Percentiles rank a stretch among this genome's conserved stretches.
Evolutionary conservation across 2,329 filamentous ascomycete genomes (phyloP).

Genomic region (Graphilbum sp.): DNA sequence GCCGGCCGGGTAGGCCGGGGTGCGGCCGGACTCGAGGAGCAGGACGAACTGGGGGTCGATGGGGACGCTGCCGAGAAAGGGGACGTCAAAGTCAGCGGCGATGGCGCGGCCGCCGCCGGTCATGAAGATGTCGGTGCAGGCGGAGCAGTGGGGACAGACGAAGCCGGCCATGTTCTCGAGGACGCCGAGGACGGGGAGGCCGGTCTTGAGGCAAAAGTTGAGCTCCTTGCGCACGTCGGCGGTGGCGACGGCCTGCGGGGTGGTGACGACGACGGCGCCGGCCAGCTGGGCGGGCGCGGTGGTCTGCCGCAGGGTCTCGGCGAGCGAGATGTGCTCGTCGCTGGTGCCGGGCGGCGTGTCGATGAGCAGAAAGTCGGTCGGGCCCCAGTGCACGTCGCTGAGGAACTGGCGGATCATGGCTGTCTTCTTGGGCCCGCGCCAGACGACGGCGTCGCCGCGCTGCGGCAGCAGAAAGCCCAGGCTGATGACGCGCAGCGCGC

Average conservation of each 20-base stretch:
- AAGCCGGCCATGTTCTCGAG: constrained; percentile 95
- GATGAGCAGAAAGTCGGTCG: constrained; percentile 81
- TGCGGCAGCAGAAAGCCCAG: constrained; percentile 76
- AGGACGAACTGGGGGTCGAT: constrained; percentile 87
- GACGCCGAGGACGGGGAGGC: constrained; percentile 66
- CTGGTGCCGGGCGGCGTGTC: constrained; percentile 94
- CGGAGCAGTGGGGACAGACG: constrained; percentile 62
- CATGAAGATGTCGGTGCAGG: constrained; percentile 88
- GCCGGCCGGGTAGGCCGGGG: constrained; percentile 53
- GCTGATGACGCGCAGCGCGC: constrained; percentile 70
- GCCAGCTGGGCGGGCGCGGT: constrained; percentile 52
- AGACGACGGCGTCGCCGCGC: constrained; percentile 83
- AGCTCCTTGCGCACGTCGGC: constrained; percentile 90
- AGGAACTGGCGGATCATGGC: constrained; percentile 97
- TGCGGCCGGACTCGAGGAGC: constrained; percentile 58
- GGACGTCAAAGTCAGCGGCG: constrained; percentile 71
- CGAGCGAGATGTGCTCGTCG: constrained; percentile 91
- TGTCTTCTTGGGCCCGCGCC: constrained; percentile 96
- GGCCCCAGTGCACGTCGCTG: constrained; percentile 75
- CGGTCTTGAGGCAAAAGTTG: constrained; percentile 80
- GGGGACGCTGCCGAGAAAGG: constrained; percentile 73
- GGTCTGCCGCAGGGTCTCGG: constrained; percentile 61
- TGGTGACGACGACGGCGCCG: constrained; percentile 89
- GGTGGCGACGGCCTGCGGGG: constrained; percentile 84
- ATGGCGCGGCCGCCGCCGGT: constrained; percentile 81